Evolutionary conservation across 805 yeast species (phyloP), one percentile per base, ranked within the genome.

Genomic region (Zygoascus bituminiphila): DNA sequence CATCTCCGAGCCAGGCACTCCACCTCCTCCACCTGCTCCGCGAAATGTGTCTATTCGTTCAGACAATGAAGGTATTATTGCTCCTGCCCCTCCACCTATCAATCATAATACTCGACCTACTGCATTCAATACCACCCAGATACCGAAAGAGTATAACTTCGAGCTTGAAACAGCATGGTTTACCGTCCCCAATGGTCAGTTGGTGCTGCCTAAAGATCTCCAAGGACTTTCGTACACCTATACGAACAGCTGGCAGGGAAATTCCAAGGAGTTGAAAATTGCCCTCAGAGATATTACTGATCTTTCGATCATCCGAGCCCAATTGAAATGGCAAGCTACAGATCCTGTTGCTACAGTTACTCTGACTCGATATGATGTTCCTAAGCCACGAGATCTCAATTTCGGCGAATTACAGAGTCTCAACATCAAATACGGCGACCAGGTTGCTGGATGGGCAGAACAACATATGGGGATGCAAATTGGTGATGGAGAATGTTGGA

Each of bases 401-500:
- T 46, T 42, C 1, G 50, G 44, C 7, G 65, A 65, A 40, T 55
- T 68, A 10, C 51, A 50, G 19, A 57, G 52, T 33, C 54, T 54
- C 44, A 50, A 54, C 33, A 31, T 46, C n/a, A 56, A 51, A 42
- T 65, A 62, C 39, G 68, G 69, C 21, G 59, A 60, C 14, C 39
- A 25, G 6, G 63, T 64, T 8, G 72, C 68, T 33, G 35, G 45
- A 21, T 71, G 60, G 65, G 59, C 63, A 50, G 73, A 55, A 54
- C 53, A 53, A 31, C 60, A 57, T 43, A 42, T 47, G n/a, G 68
- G 64, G 9, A 54, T 43, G 14, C 62, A 57, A 35, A 65, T 64
- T 0, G 69, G 70, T 22, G 54, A 64, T 45, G 71, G 68, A 4
- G 71, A 68, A 52, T 68, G 72, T 57, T 68, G 72, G 72, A 66